These are phyloP conservation scores for Cyclotella choctawhatcheeana DNA, from an alignment of 108 stramenopile genomes.

Conservation along the genomic window DNA sequence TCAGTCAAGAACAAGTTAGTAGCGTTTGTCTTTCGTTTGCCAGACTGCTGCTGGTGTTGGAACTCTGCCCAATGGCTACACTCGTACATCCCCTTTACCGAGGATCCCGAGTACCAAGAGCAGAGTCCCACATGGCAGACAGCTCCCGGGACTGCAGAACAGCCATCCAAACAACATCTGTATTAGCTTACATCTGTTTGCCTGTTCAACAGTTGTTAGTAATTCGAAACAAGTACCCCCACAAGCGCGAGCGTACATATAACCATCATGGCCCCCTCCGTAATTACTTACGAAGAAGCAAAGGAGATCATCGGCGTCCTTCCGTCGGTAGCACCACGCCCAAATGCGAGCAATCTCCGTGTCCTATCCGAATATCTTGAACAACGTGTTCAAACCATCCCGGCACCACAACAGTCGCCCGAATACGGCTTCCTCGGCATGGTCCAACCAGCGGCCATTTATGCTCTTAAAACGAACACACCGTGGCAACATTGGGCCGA, in stretches of 20 bases:
- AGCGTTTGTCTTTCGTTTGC: conserved; percentile 14
- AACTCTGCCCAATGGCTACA: neutral
- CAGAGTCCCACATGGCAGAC: neutral
- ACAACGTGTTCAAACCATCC: conserved; percentile 8
- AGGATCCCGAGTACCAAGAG: neutral
- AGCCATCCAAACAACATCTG: neutral
- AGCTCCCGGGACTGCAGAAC: neutral
- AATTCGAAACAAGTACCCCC: neutral
- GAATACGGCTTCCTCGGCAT: conserved; percentile 11
- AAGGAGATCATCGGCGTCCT: conserved; percentile 14
- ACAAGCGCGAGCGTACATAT: neutral
- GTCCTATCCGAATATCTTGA: neutral
- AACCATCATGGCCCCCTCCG: conserved; percentile 19
- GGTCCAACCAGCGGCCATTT: neutral
- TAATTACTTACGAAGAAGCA: conserved; percentile 12
- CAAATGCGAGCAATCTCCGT: conserved; percentile 11
- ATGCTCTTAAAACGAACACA: conserved; percentile 4
- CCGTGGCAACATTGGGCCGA: conserved; percentile 8
- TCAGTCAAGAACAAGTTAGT: conserved; percentile 3
- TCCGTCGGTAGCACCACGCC: conserved; percentile 6
- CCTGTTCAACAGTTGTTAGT: conserved; percentile 21
- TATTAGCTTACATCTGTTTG: conserved; percentile 1
- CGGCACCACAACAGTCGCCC: neutral
- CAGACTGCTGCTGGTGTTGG: conserved; percentile 24
- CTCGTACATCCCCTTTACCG: neutral